phyloP scores from a whole-genome alignment of 176 grass and related monocot species.

The Musa itinerans region DNA sequence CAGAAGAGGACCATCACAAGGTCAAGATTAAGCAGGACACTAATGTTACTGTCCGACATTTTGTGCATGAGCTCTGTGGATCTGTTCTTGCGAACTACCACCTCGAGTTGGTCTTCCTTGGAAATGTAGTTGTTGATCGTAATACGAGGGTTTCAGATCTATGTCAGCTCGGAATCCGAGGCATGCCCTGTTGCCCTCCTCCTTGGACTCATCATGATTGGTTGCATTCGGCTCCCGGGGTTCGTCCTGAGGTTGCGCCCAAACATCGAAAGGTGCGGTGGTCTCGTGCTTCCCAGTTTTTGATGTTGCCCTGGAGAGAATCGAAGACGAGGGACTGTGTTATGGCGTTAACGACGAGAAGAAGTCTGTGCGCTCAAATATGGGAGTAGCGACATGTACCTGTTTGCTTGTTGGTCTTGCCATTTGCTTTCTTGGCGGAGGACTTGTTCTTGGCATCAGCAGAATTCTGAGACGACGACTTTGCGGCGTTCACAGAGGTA shows the following conservation, averaged over 20 bases:
- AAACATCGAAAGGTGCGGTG: neutral
- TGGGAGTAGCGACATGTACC: constrained; percentile 16
- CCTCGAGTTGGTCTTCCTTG: too few species aligned
- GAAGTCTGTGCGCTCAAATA: neutral
- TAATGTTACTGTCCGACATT: too few species aligned
- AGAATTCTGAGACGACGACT: constrained; percentile 26
- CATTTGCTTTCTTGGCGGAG: constrained; percentile 31
- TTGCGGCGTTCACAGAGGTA: constrained; percentile 18
- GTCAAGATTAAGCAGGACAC: too few species aligned
- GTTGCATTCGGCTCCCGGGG: constrained; percentile 30
- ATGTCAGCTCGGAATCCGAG: constrained; percentile 56
- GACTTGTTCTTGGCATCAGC: constrained; percentile 23
- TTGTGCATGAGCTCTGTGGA: too few species aligned
- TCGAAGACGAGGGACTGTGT: neutral
- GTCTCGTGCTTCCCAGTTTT: constrained; percentile 23
- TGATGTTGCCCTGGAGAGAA: constrained; percentile 19
- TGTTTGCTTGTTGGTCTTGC: constrained; percentile 33
- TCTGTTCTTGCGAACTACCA: too few species aligned
- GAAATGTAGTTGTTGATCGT: too few species aligned
- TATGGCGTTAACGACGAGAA: neutral
- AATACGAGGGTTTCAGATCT: neutral
- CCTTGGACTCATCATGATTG: neutral
- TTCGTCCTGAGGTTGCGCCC: constrained; percentile 31
- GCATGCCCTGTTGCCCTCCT: constrained; percentile 33
- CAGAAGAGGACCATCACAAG: too few species aligned